Conservation (phyloP, 1,284 basidiomycete species). For the Pyrrhoderma noxium region DNA sequence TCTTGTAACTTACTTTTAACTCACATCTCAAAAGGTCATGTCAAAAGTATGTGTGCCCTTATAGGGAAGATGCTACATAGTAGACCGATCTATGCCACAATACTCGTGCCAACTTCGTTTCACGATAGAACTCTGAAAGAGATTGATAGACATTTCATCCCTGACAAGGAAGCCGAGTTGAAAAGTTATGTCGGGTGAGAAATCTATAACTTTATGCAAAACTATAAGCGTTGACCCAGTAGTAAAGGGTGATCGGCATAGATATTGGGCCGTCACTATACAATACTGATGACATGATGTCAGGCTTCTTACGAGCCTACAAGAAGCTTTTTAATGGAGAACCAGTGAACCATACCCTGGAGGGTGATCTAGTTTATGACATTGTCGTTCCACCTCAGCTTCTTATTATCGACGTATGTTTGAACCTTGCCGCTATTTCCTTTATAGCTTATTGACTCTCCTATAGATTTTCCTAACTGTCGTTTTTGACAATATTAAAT, state of each 20-base stretch:
- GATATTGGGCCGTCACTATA: neutral
- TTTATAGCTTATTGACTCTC: neutral
- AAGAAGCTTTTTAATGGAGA: slow-evolving; percentile 1
- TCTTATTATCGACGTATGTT: slow-evolving; percentile 9
- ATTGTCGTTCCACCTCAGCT: slow-evolving; percentile 4
- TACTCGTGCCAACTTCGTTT: neutral
- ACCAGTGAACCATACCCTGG: neutral
- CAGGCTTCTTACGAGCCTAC: slow-evolving; percentile 2
- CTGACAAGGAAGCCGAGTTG: neutral
- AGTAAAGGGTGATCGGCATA: slow-evolving; percentile 5
- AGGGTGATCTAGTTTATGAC: neutral
- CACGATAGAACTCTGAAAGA: slow-evolving; percentile 5
- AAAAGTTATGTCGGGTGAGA: slow-evolving; percentile 4
- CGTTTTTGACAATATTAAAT: slow-evolving; percentile 4
- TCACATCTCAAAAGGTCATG: slow-evolving; percentile 1
- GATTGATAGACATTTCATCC: slow-evolving; percentile 2
- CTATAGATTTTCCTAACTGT: slow-evolving; percentile 8
- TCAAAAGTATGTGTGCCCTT: slow-evolving; percentile 6
- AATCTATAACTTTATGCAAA: neutral
- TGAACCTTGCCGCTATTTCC: neutral
- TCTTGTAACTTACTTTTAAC: neutral
- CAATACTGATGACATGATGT: neutral
- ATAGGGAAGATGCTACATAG: slow-evolving; percentile 1
- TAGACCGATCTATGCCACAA: slow-evolving; percentile 2
- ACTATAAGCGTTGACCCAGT: neutral